phyloP scores from a whole-genome alignment of 805 yeast genomes.

The Candida cerambycidarum region DNA sequence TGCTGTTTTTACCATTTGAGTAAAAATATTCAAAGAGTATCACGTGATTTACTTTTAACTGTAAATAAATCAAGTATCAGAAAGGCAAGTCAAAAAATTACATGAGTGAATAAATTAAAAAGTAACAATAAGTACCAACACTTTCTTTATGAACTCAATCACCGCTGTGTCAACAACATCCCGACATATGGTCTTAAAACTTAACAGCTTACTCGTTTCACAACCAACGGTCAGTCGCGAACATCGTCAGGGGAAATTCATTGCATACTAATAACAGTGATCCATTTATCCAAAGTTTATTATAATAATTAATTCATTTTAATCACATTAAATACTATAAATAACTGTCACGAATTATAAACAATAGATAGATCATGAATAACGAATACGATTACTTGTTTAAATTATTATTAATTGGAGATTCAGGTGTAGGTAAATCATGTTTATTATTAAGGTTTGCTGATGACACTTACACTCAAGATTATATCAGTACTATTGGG shows the following conservation, averaged over 20 bases:
- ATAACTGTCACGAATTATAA: not conserved
- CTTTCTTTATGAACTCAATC: too few species aligned
- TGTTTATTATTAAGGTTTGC: conserved; percentile 94
- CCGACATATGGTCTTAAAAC: too few species aligned
- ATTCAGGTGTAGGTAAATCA: conserved; percentile 98
- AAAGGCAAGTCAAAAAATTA: too few species aligned
- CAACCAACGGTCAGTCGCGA: conserved; percentile 4
- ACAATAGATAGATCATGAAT: conserved; percentile 49
- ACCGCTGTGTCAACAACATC: too few species aligned
- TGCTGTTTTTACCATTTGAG: too few species aligned
- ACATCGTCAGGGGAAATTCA: conserved; percentile 7
- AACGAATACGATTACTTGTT: conserved; percentile 97
- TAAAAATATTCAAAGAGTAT: too few species aligned
- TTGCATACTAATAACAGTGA: conserved; percentile 1
- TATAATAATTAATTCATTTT: not conserved
- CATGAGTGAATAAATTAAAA: too few species aligned
- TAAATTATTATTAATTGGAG: conserved; percentile 93
- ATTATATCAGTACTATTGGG: conserved; percentile 96
- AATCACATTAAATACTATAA: not conserved
- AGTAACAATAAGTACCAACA: too few species aligned
- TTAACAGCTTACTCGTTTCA: too few species aligned
- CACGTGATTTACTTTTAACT: too few species aligned
- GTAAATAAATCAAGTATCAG: too few species aligned
- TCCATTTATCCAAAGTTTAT: not conserved
- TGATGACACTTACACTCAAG: conserved; percentile 95